Base-by-base conservation (phyloP, 1,284 basidiomycete species). In the Melanopsichium pennsylvanicum region DNA sequence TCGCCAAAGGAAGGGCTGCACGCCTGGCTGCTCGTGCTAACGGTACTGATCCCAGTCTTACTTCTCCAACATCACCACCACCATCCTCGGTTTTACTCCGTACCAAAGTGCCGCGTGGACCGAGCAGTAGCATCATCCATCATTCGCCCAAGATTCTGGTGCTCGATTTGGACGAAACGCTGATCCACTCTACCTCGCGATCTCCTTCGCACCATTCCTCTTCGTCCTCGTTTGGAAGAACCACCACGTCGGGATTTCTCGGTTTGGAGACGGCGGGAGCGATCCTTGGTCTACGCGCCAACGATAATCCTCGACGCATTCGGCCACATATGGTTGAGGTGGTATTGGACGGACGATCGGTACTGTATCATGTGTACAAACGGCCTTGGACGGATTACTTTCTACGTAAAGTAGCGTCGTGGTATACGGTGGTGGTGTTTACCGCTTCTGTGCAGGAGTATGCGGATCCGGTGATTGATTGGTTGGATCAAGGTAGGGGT, bases 391-490 rank as follows among this genome's bases (percentile, higher is more conserved):
- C 96, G 90, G 83, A 80, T 47, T 72, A 76, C 39, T 80, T 80
- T 39, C 35, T 80, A 29, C 60, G 74, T 33, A 79, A 79, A 54
- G 96, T 97, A 37, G 94, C 95, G 21, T 86, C 89, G 34, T 99
- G 95, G 95, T 99, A 99, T 83, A 97, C 94, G 2, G 88, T 99
- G 49, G 94, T 99, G 50, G 92, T 99, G 68, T 99, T 95, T 82
- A 99, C 95, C 16, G 96, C 95, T 2, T 97, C 93, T 6, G 93
- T 99, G 89, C 91, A 93, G 78, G 95, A 98, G 82, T 99, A 99
- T 81, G 95, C 95, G 55, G 95, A 99, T 84, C 95, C 96, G 0
- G 95, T 99, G 23, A 98, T 99, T 74, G 96, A 99, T 83, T 99
- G 96, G 95, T 84, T 99, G 56, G 95, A 99, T 80, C 92, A 90